phyloP scores from a whole-genome alignment of 2,329 filamentous ascomycete genomes.

The Amesomyces nigricolor region DNA sequence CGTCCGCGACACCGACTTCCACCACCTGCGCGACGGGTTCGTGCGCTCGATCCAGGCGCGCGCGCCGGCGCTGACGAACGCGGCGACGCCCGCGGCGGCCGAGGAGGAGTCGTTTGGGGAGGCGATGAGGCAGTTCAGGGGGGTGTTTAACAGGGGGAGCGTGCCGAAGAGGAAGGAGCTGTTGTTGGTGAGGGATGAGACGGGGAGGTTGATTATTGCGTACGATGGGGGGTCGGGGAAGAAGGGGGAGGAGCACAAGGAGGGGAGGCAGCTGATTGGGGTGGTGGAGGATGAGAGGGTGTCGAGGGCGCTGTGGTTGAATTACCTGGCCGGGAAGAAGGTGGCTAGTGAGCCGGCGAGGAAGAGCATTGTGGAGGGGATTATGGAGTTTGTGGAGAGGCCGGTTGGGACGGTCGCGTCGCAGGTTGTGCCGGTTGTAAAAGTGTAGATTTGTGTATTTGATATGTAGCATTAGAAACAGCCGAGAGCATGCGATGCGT shows the following conservation, averaged over 20 bases:
- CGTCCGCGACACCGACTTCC: constrained; percentile 90
- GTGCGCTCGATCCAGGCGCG: constrained; percentile 76
- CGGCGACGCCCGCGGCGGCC: constrained; percentile 26
- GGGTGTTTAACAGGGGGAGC: constrained; percentile 71
- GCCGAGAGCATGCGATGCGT: not conserved
- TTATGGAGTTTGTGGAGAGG: constrained; percentile 81
- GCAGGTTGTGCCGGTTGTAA: constrained; percentile 51
- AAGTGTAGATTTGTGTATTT: constrained; percentile 16
- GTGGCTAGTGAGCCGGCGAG: constrained; percentile 81
- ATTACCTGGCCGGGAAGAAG: constrained; percentile 80
- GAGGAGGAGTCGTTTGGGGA: constrained; percentile 71
- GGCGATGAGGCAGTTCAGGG: constrained; percentile 72
- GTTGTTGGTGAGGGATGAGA: constrained; percentile 60
- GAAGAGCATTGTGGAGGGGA: constrained; percentile 75
- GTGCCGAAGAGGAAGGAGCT: constrained; percentile 77
- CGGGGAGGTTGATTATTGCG: constrained; percentile 61
- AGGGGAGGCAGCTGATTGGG: constrained; percentile 55
- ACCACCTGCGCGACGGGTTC: constrained; percentile 85
- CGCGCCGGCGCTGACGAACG: constrained; percentile 40
- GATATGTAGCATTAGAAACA: not conserved
- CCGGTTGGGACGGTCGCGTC: constrained; percentile 82
- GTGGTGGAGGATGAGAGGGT: constrained; percentile 72
- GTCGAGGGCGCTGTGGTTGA: constrained; percentile 76
- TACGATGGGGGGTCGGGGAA: constrained; percentile 51
- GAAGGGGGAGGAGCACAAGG: constrained; percentile 24